These are phyloP conservation scores for Tolypocladium paradoxum DNA, from an alignment of 2,329 filamentous ascomycete species.

Conservation along the genomic window DNA sequence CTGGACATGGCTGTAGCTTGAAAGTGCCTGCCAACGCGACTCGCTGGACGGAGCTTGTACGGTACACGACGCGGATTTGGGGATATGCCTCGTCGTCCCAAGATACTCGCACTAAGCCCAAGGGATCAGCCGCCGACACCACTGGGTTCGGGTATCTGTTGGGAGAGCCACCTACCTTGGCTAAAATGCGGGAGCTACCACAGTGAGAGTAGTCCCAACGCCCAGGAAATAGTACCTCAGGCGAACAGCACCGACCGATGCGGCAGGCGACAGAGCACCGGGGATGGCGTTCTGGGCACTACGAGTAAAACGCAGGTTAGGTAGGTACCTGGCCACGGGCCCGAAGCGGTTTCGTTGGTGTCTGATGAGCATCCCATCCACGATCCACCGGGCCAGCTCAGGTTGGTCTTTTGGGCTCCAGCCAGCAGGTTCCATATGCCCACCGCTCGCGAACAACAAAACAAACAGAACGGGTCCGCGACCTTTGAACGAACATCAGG, in stretches of 20 bases:
- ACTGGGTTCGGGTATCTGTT: neutral
- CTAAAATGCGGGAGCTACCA: neutral
- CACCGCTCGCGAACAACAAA: neutral
- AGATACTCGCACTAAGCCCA: neutral
- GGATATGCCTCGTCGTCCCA: too few species aligned
- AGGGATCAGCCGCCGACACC: neutral
- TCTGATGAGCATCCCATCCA: neutral
- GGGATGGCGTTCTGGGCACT: neutral
- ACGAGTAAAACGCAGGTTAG: neutral
- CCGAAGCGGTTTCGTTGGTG: neutral
- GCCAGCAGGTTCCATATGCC: neutral
- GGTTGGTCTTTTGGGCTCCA: neutral
- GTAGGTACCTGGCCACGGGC: neutral
- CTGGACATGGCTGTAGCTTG: neutral
- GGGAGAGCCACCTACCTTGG: neutral
- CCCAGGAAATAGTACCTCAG: neutral
- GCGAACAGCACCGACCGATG: neutral
- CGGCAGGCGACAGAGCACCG: neutral
- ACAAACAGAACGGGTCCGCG: neutral
- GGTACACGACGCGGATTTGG: too few species aligned
- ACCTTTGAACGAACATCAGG: neutral
- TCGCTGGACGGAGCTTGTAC: neutral
- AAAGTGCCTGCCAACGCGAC: neutral
- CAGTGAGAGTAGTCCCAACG: too few species aligned
- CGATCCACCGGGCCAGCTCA: neutral